Conservation (phyloP, 495 filamentous ascomycete species). For the Astrocystis sublimbata region DNA sequence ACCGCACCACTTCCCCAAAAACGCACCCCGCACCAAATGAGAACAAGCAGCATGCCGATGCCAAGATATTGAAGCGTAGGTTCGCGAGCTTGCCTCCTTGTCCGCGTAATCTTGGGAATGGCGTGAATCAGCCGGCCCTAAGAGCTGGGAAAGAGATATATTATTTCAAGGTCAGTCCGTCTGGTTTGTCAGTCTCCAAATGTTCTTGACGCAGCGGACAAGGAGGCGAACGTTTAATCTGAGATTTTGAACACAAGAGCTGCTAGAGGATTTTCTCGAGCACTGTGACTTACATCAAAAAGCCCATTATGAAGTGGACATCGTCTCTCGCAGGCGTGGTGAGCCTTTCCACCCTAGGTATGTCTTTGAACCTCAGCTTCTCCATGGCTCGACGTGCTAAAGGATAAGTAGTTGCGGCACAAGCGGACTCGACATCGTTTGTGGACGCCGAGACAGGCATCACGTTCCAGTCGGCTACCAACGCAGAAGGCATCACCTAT, state of each 20-base stretch:
- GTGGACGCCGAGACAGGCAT: constrained; percentile 44
- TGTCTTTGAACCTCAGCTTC: background rate
- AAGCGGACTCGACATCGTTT: constrained; percentile 37
- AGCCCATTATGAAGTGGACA: constrained; percentile 17
- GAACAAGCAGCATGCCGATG: background rate
- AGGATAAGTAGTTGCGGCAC: constrained; percentile 22
- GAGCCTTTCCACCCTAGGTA: constrained; percentile 13
- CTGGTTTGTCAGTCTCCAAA: background rate
- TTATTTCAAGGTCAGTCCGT: background rate
- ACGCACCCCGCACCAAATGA: background rate
- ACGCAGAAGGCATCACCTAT: constrained; percentile 37
- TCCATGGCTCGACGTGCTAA: background rate
- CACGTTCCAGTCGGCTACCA: constrained; percentile 43
- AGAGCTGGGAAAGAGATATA: constrained; percentile 6
- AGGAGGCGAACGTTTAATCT: background rate
- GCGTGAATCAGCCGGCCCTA: constrained; percentile 5
- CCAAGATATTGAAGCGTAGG: background rate
- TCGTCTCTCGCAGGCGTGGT: constrained; percentile 8
- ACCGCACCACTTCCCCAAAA: background rate
- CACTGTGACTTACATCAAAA: background rate
- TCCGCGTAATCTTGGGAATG: background rate
- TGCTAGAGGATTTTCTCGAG: background rate
- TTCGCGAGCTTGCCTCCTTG: background rate
- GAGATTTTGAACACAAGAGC: background rate
- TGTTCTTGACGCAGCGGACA: background rate